These are phyloP conservation scores for Trapa bicornis DNA, from an alignment of 345 rosid genomes.

Conservation along the genomic window DNA sequence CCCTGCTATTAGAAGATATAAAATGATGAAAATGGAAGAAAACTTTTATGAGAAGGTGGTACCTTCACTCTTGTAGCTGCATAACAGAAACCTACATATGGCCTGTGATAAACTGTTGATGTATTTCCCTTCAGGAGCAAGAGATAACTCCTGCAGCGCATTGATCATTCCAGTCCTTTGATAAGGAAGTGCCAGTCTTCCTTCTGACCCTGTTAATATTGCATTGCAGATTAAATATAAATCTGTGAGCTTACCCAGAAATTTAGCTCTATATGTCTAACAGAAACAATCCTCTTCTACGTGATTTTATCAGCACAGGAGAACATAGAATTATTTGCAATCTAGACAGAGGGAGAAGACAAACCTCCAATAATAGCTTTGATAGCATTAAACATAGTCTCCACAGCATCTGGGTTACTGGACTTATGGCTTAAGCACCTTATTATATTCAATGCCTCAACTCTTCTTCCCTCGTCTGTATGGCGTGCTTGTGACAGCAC, in stretches of 20 bases:
- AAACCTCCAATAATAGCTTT: slow-evolving; percentile 88
- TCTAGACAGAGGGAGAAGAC: slow-evolving; percentile 5
- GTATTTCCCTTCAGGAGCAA: slow-evolving; percentile 79
- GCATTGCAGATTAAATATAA: slow-evolving; percentile 12
- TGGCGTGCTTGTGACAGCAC: slow-evolving; percentile 73
- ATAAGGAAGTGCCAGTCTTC: slow-evolving; percentile 76
- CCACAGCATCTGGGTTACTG: slow-evolving; percentile 85
- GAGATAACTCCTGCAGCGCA: slow-evolving; percentile 66
- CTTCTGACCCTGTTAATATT: slow-evolving; percentile 69
- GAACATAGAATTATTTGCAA: neutral
- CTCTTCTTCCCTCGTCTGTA: slow-evolving; percentile 75
- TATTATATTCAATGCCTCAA: slow-evolving; percentile 52
- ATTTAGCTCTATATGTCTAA: neutral
- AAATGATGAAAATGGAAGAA: neutral
- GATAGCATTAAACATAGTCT: slow-evolving; percentile 60
- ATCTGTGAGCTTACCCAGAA: neutral
- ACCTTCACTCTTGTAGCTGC: slow-evolving; percentile 84
- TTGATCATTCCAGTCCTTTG: slow-evolving; percentile 87
- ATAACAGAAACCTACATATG: slow-evolving; percentile 51
- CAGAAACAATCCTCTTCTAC: neutral
- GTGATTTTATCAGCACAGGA: neutral
- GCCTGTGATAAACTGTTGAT: slow-evolving; percentile 41
- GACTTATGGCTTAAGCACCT: slow-evolving; percentile 64
- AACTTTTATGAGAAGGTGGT: slow-evolving; percentile 4
- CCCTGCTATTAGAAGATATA: neutral